Evolutionary conservation across 805 yeast species (phyloP).

Genomic region (Wickerhamiella bombiphila): DNA sequence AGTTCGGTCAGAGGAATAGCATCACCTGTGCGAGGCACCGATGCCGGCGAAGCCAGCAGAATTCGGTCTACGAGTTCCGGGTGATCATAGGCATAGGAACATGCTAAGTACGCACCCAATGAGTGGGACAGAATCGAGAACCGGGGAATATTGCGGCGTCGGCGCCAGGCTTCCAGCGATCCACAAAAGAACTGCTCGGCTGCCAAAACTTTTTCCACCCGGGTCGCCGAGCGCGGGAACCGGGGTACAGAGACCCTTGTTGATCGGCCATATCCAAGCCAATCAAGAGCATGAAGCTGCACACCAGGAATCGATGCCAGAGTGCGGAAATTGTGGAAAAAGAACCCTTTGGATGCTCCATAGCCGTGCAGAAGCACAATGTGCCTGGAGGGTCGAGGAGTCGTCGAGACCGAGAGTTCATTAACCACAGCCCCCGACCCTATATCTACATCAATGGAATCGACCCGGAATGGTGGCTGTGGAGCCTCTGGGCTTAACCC

Average conservation of each 20-base stretch:
- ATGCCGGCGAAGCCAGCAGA: constrained; percentile 83
- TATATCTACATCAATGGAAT: constrained; percentile 31
- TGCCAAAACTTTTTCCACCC: constrained; percentile 27
- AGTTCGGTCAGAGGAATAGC: constrained; percentile 19
- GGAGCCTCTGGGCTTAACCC: constrained; percentile 30
- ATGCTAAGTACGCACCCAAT: constrained; percentile 76
- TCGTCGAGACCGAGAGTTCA: constrained; percentile 44
- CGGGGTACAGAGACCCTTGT: constrained; percentile 42
- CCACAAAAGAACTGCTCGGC: constrained; percentile 54
- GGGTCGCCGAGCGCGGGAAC: constrained; percentile 28
- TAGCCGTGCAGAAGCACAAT: constrained; percentile 80
- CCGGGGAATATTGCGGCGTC: constrained; percentile 32
- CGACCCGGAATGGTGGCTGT: constrained; percentile 12
- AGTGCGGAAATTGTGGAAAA: constrained; percentile 49
- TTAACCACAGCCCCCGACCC: constrained; percentile 45
- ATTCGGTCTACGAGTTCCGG: constrained; percentile 52
- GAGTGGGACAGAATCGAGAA: constrained; percentile 71
- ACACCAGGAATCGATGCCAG: constrained; percentile 32
- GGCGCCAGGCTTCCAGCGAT: constrained; percentile 51
- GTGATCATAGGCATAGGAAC: constrained; percentile 45
- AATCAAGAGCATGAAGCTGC: constrained; percentile 73
- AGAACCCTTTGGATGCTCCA: constrained; percentile 82
- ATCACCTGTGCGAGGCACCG: constrained; percentile 39
- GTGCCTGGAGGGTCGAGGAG: constrained; percentile 27
- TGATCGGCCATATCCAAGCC: constrained; percentile 83